Evolutionary conservation across 805 yeast genomes (phyloP).

Genomic region (Teunomyces stri): DNA sequence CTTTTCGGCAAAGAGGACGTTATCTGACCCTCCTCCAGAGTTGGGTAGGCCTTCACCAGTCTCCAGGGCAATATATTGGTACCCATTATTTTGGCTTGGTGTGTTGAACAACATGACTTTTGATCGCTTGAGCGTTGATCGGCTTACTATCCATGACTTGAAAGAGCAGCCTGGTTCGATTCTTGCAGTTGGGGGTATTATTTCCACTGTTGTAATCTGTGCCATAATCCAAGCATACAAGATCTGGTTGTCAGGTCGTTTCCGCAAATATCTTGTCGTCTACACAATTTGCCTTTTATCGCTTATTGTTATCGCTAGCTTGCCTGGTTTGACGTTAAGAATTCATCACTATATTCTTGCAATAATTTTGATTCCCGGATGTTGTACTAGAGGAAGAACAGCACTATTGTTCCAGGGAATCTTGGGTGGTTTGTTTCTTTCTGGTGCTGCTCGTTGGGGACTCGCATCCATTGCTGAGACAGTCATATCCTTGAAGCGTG

Average conservation of each 20-base stretch:
- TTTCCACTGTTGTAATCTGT: conserved; percentile 45
- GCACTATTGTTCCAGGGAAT: conserved; percentile 83
- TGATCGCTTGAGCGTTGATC: conserved; percentile 83
- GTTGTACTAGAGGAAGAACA: conserved; percentile 67
- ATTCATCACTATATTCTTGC: conserved; percentile 81
- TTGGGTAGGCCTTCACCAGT: conserved; percentile 31
- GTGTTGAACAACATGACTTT: conserved; percentile 82
- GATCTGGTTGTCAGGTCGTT: conserved; percentile 75
- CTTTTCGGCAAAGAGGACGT: conserved; percentile 49
- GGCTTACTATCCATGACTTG: conserved; percentile 71
- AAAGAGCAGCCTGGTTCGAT: conserved; percentile 76
- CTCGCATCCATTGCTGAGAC: conserved; percentile 88
- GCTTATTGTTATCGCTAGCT: conserved; percentile 41
- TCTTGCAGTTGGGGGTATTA: conserved; percentile 55
- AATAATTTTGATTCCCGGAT: conserved; percentile 75
- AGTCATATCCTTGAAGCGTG: conserved; percentile 58
- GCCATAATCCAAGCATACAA: conserved; percentile 71
- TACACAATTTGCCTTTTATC: conserved; percentile 49
- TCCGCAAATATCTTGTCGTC: conserved; percentile 54
- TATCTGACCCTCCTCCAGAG: conserved; percentile 18
- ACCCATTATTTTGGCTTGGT: conserved; percentile 81
- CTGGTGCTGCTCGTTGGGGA: conserved; percentile 93
- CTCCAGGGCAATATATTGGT: conserved; percentile 60
- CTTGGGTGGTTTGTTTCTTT: conserved; percentile 71
- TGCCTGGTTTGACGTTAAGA: conserved; percentile 72